These are phyloP conservation scores for Neurospora sp. DNA, from an alignment of 495 filamentous ascomycete species.

Conservation along the genomic window DNA sequence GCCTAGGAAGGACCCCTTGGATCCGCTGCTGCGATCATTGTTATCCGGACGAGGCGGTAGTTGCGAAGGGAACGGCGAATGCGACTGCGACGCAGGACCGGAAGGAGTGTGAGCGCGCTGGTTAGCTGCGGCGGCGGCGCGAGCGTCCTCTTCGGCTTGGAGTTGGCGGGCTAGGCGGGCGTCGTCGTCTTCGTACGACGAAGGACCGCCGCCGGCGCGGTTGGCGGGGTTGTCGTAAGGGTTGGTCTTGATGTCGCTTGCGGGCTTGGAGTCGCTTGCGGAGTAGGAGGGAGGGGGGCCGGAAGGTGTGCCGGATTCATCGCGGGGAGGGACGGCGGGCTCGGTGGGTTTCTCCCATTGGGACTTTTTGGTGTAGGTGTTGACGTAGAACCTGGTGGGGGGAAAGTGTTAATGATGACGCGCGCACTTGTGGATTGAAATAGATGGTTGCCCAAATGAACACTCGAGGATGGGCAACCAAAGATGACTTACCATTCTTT, in stretches of 20 bases:
- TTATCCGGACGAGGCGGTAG: constrained; percentile 28
- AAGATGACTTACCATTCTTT: constrained; percentile 55
- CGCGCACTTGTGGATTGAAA: background rate
- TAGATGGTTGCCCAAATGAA: background rate
- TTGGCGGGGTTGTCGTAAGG: constrained; percentile 43
- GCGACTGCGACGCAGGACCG: background rate
- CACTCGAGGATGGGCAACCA: background rate
- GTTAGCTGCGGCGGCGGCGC: constrained; percentile 26
- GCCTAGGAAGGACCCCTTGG: constrained; percentile 38
- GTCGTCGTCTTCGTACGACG: constrained; percentile 46
- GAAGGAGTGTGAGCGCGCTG: constrained; percentile 9
- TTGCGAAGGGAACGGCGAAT: constrained; percentile 20
- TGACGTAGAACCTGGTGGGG: constrained; percentile 67
- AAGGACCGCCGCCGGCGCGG: constrained; percentile 2
- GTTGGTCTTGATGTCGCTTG: constrained; percentile 47
- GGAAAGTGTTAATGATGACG: background rate
- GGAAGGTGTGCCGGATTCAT: constrained; percentile 25
- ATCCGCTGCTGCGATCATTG: constrained; percentile 23
- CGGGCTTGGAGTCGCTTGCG: constrained; percentile 23
- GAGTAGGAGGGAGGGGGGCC: constrained; percentile 59
- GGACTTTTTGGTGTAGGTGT: constrained; percentile 73
- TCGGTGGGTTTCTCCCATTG: constrained; percentile 74
- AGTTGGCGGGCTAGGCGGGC: constrained; percentile 63
- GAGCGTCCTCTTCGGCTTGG: constrained; percentile 72
- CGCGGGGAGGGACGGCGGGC: constrained; percentile 40